Conservation (phyloP, 129 eudicot genomes). For the Chrysanthemum seticuspe region DNA sequence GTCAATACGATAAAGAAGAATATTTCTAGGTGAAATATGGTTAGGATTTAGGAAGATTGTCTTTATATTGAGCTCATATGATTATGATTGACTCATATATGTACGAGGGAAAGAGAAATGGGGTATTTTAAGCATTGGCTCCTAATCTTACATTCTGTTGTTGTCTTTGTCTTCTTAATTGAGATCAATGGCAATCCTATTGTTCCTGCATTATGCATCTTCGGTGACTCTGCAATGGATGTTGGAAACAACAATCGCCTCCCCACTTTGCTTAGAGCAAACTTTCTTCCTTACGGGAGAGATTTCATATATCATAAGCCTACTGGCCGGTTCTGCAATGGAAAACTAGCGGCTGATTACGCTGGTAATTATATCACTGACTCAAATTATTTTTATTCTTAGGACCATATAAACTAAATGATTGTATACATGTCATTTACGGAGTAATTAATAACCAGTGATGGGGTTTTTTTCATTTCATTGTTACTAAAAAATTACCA, state of each 20-base stretch:
- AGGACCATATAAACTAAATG: no score
- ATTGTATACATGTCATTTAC: no score
- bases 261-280: slow-evolving; percentile 58
- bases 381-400: neutral
- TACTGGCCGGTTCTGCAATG: slow-evolving; percentile 89
- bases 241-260: slow-evolving; percentile 78
- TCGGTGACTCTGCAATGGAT: slow-evolving; percentile 80
- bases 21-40: neutral
- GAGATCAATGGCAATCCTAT: slow-evolving; percentile 54
- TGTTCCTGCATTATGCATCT: slow-evolving; percentile 73
- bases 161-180: neutral
- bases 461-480: no score
- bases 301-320: slow-evolving; percentile 67
- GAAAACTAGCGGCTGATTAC: slow-evolving; percentile 75
- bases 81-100: neutral
- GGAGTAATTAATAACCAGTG: no score
- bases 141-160: slow-evolving; percentile 1
- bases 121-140: slow-evolving; percentile 6
- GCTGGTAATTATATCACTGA: slow-evolving; percentile 40
- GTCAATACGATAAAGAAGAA: no score
- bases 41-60: neutral
- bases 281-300: slow-evolving; percentile 87
- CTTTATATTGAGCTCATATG: neutral
- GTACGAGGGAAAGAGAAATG: slow-evolving; percentile 15
- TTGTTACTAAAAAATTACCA: no score